Evolutionary conservation across 768 basidiomycete genomes (phyloP), one percentile per base, ranked within the genome.

Genomic region (Mycena leptocephala): DNA sequence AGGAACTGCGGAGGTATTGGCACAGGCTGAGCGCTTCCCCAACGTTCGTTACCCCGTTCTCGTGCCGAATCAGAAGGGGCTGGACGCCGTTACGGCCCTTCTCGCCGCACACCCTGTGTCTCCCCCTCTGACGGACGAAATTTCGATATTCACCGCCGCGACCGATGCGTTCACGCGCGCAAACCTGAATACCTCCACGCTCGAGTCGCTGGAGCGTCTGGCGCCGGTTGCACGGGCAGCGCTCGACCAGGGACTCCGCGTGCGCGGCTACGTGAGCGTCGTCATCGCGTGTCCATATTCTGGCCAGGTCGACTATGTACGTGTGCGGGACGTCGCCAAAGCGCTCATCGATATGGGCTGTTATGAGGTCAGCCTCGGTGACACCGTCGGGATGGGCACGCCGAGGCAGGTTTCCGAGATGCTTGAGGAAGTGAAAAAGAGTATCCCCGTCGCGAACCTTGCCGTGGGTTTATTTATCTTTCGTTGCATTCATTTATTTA

Each of bases 311-410:
- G 93, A 93, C 76, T 91, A 91, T 20, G 83, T 84, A 58, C 84
- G 84, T 22, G 96, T 97, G 10, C 88, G 92, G 64, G 91, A 94
- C 46, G 91, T 98, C 28, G 87, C 95, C 0, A 90, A 90, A 76
- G 92, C 90, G 77, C 83, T 99, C 41, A 74, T 92, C 6, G 93
- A 96, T 74, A 97, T 98, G 95, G 97, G 97, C 0, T 98, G 96
- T 82, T 98, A 98, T 82, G 95, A 99, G 83, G 92, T 97, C 63
- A 95, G 95, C 79, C 85, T 99, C 26, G 97, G 96, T 0, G 98
- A 99, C 82, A 99, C 97, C 3, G 95, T 96, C 2, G 97, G 97
- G 0, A 92, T 92, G 59, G 97, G 95, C 2, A 95, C 93, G 58
- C 96, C 97, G 0, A 85, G 87, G 30, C 90, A 91, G 46, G 90